Conservation (phyloP, 768 basidiomycete genomes). For the Termitomyces sp. region DNA sequence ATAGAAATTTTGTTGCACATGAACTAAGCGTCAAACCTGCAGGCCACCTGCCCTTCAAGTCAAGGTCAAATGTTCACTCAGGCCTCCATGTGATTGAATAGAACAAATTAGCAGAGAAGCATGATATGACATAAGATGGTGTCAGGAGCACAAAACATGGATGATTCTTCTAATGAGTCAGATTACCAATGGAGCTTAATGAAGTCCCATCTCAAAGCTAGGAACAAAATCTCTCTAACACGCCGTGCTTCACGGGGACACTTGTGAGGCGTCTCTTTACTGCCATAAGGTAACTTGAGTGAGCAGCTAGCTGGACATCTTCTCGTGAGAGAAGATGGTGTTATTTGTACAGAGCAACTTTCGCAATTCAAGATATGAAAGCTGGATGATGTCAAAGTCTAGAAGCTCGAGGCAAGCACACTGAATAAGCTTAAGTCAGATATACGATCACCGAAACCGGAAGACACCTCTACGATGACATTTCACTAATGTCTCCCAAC, state of each 20-base stretch:
- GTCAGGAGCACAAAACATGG: background rate
- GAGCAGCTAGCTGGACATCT: background rate
- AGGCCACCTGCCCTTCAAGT: background rate
- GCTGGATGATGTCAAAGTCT: background rate
- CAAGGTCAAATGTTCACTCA: background rate
- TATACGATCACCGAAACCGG: background rate
- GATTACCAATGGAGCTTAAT: background rate
- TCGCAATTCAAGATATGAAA: background rate
- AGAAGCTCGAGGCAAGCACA: background rate
- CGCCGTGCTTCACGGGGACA: background rate
- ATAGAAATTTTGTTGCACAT: background rate
- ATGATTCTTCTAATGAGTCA: background rate
- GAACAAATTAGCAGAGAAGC: background rate
- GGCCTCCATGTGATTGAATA: background rate
- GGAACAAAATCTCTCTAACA: background rate
- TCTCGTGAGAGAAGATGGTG: background rate
- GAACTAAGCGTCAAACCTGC: background rate
- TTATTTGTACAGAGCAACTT: background rate
- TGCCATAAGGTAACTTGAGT: background rate
- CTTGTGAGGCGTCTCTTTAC: background rate
- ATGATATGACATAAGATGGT: background rate
- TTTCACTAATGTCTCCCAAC: no score
- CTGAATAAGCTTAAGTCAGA: background rate
- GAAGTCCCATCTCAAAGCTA: background rate
- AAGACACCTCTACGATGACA: background rate